These are phyloP conservation scores for Eremothecium cymbalariae DNA, from an alignment of 1,139 yeast species.

Conservation along the genomic window DNA sequence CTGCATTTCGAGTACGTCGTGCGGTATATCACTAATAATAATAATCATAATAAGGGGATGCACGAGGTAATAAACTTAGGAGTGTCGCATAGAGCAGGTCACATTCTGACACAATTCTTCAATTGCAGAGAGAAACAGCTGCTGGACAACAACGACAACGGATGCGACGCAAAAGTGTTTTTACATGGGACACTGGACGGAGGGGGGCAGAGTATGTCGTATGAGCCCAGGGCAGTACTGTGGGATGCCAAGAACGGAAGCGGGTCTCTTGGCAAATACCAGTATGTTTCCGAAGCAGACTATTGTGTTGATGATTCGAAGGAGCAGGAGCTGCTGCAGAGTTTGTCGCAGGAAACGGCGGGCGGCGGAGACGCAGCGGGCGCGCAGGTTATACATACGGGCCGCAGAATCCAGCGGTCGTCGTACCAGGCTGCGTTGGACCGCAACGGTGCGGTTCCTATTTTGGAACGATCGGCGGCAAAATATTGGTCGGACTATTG, in stretches of 20 bases:
- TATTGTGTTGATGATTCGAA: conserved; percentile 18
- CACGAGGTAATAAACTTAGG: conserved; percentile 66
- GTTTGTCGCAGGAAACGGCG: conserved; percentile 1
- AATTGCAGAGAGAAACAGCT: conserved; percentile 64
- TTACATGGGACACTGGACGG: conserved; percentile 37
- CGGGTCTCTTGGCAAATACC: conserved; percentile 51
- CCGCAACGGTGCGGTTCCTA: conserved; percentile 34
- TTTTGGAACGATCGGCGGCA: conserved; percentile 39
- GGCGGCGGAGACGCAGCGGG: conserved; percentile 8
- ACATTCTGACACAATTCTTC: conserved; percentile 67
- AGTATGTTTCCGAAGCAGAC: conserved; percentile 35
- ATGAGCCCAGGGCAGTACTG: conserved; percentile 67
- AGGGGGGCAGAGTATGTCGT: conserved; percentile 45
- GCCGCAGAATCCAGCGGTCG: conserved; percentile 37
- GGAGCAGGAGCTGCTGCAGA: conserved; percentile 10
- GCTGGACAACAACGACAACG: conserved; percentile 39
- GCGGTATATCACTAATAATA: no score
- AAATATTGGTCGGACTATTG: conserved; percentile 79
- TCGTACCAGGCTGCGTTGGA: conserved; percentile 61
- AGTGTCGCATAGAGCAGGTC: conserved; percentile 65
- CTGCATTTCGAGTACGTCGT: no score
- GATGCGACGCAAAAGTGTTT: conserved; percentile 39
- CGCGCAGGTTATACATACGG: conserved; percentile 23
- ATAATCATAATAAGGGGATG: conserved; percentile 36
- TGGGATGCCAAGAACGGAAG: conserved; percentile 69